Percentiles rank a stretch among this genome's conserved stretches.
phyloP scores from a whole-genome alignment of 148 eudicot species.

The Heliamphora exappendiculata region DNA sequence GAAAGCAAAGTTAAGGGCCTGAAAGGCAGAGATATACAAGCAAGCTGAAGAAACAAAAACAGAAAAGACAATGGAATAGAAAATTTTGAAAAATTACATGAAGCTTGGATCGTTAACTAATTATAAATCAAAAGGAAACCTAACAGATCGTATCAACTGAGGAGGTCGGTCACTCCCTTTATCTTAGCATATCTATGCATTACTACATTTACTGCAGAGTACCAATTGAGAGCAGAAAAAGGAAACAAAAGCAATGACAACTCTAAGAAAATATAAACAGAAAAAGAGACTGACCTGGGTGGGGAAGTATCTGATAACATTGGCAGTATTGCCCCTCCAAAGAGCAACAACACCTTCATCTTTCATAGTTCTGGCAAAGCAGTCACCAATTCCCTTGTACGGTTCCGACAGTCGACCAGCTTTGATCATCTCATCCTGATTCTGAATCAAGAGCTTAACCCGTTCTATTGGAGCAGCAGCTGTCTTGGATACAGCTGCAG shows the following conservation, averaged over 20 bases:
- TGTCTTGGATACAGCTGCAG: constrained; percentile 64
- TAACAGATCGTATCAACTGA: neutral
- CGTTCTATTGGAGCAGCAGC: constrained; percentile 87
- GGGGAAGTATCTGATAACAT: constrained; percentile 85
- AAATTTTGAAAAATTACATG: neutral
- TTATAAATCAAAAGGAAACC: neutral
- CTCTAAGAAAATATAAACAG: neutral
- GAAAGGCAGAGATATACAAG: neutral
- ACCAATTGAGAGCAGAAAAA: neutral
- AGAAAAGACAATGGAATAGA: neutral
- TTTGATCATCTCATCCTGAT: constrained; percentile 77
- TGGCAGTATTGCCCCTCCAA: constrained; percentile 76
- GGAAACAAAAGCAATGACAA: neutral
- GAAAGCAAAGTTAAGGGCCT: constrained; percentile 89
- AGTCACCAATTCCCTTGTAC: constrained; percentile 62
- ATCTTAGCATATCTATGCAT: too few species aligned
- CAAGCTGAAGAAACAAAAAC: neutral
- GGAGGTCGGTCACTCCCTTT: too few species aligned
- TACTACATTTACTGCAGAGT: neutral
- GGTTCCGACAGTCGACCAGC: constrained; percentile 65
- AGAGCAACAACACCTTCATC: constrained; percentile 69
- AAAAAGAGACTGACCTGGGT: constrained; percentile 46
- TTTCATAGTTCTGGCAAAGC: constrained; percentile 62
- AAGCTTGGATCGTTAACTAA: neutral
- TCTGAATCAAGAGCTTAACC: constrained; percentile 69